phyloP scores from a whole-genome alignment of 1,139 yeast species.

The Wickerhamomyces sp. region DNA sequence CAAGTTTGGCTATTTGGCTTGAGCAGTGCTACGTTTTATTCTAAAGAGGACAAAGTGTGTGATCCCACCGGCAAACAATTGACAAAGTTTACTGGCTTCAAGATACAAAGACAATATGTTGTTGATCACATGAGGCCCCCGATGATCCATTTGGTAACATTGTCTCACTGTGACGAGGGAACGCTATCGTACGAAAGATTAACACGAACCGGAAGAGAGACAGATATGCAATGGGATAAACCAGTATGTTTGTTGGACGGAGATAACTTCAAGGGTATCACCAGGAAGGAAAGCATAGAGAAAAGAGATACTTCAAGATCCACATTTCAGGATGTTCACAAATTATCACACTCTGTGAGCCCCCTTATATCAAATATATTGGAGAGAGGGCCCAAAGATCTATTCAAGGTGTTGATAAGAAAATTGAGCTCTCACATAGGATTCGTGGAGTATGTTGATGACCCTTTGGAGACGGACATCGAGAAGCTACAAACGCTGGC shows the following conservation, averaged over 20 bases:
- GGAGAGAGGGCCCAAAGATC: constrained; percentile 2
- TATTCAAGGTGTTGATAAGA: constrained; percentile 10
- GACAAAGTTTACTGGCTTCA: constrained; percentile 49
- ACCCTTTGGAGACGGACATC: constrained; percentile 9
- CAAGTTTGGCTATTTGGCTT: no score
- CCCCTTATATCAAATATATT: constrained; percentile 1
- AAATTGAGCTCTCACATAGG: constrained; percentile 7
- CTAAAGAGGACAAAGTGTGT: constrained; percentile 9
- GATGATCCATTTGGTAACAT: constrained; percentile 40
- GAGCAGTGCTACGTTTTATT: constrained; percentile 1
- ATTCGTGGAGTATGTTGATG: constrained; percentile 16
- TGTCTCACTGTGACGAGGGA: constrained; percentile 55
- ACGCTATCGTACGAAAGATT: constrained; percentile 41
- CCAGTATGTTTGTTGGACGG: constrained; percentile 46
- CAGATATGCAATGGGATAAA: constrained; percentile 46
- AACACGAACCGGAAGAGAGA: constrained; percentile 30
- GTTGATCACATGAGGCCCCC: constrained; percentile 36
- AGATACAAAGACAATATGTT: constrained; percentile 47
- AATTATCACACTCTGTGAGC: constrained; percentile 7
- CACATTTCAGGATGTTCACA: constrained; percentile 4
- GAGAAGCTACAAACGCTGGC: constrained; percentile 12
- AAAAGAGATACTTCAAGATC: neutral
- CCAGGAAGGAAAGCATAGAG: neutral
- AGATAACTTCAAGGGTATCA: constrained; percentile 9
- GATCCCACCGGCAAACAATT: constrained; percentile 3